phyloP scores from a whole-genome alignment of 129 eudicot genomes.

The Saussurea involucrata region DNA sequence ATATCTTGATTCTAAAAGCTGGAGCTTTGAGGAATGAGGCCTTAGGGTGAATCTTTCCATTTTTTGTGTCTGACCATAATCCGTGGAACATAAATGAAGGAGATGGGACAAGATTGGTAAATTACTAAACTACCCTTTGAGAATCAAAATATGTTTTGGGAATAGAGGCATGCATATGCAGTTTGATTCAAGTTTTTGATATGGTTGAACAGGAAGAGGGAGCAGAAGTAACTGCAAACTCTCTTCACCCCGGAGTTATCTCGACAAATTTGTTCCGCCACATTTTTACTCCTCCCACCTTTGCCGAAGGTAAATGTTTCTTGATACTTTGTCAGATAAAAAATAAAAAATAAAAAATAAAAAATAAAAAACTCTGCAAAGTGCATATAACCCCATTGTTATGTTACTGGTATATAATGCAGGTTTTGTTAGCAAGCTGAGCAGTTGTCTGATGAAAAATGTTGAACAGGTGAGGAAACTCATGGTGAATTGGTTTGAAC shows the following conservation, averaged over 20 bases:
- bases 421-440: conserved; percentile 54
- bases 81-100: background rate
- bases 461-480: conserved; percentile 59
- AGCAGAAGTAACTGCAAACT: conserved; percentile 71
- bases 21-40: background rate
- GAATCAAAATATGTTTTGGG: background rate
- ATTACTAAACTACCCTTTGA: background rate
- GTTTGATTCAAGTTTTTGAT: background rate
- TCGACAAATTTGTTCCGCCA: conserved; percentile 78
- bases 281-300: conserved; percentile 33
- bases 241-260: conserved; percentile 87
- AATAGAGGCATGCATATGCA: background rate
- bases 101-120: background rate
- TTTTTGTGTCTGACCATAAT: no score
- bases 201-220: conserved; percentile 50
- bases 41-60: no score
- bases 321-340: background rate
- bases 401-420: conserved; percentile 8
- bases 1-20: background rate
- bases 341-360: background rate
- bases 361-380: no score
- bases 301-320: conserved; percentile 45
- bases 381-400: background rate
- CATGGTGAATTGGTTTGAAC: background rate
- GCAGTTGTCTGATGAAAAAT: conserved; percentile 52